Percentiles rank a stretch among this genome's conserved stretches.
Evolutionary conservation across 2,329 filamentous ascomycete species (phyloP).

Genomic region (Monilinia laxa): DNA sequence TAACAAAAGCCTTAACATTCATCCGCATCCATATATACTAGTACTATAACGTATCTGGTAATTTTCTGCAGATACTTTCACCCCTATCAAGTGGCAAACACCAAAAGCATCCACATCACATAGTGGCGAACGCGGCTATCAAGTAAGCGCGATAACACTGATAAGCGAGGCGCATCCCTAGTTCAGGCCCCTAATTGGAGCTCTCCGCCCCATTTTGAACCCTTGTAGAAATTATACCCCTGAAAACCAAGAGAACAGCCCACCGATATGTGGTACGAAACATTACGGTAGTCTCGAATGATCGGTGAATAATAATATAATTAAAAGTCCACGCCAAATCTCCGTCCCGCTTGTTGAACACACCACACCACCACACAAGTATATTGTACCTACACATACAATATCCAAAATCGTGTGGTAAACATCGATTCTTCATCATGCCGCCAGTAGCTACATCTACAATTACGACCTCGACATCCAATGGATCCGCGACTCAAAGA

Average conservation of each 20-base stretch:
- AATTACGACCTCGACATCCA: constrained; percentile 12
- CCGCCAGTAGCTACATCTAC: constrained; percentile 21
- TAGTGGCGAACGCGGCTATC: neutral
- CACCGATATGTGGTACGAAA: neutral
- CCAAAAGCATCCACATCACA: neutral
- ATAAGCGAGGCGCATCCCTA: neutral
- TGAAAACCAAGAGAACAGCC: constrained; percentile 2
- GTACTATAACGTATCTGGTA: neutral
- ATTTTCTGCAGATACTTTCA: neutral
- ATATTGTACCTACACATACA: neutral
- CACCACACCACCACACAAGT: neutral
- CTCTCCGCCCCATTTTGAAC: neutral
- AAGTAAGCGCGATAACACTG: neutral
- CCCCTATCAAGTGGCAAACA: neutral
- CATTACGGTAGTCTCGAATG: neutral
- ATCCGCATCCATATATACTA: too few relatives aligned
- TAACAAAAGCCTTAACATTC: neutral
- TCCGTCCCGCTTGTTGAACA: neutral
- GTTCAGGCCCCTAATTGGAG: neutral
- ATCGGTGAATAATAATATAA: neutral
- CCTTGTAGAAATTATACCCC: neutral
- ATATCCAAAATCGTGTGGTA: neutral
- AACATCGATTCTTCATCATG: constrained; percentile 11
- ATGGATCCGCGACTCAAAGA: constrained; percentile 12
- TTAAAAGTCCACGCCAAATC: neutral